These are phyloP conservation scores for Catunica adiposa DNA, from an alignment of 2,329 filamentous ascomycete species.

Conservation along the genomic window DNA sequence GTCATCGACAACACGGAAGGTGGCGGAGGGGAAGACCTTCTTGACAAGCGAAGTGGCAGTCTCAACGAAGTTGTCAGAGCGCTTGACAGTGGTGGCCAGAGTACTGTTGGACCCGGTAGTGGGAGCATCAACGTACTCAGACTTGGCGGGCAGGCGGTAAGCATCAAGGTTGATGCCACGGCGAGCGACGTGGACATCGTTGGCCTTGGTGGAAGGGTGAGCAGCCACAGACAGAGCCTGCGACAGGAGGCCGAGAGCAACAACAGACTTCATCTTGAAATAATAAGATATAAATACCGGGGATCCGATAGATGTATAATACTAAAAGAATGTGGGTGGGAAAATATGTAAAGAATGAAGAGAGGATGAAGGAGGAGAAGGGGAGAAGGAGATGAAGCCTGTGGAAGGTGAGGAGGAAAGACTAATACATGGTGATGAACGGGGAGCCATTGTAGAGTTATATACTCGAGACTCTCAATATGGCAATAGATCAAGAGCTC, in stretches of 20 bases:
- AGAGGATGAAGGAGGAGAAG: background rate
- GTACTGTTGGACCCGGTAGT: slow-evolving; percentile 16
- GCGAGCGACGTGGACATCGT: slow-evolving; percentile 16
- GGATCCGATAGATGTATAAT: too few species aligned
- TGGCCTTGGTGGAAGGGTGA: slow-evolving; percentile 20
- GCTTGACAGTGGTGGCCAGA: slow-evolving; percentile 16
- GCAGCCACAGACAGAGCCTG: slow-evolving; percentile 20
- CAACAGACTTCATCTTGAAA: slow-evolving; percentile 21
- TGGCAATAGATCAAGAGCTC: background rate
- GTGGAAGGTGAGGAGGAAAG: slow-evolving; percentile 11
- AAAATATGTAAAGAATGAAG: slow-evolving; percentile 3
- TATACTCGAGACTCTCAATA: background rate
- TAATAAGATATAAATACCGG: background rate
- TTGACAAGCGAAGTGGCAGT: slow-evolving; percentile 30
- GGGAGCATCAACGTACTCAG: slow-evolving; percentile 21
- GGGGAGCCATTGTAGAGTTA: background rate
- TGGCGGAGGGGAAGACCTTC: slow-evolving; percentile 21
- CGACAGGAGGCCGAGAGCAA: slow-evolving; percentile 22
- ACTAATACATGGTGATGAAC: background rate
- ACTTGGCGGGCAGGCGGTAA: slow-evolving; percentile 21
- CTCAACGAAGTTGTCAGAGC: slow-evolving; percentile 23
- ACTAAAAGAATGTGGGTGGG: too few species aligned
- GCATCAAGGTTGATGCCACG: slow-evolving; percentile 22
- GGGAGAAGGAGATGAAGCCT: slow-evolving; percentile 4
- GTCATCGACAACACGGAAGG: slow-evolving; percentile 36